Evolutionary conservation across 1,139 yeast species (phyloP), one percentile per base, ranked within the genome.

Genomic region (Scheffersomyces titani): DNA sequence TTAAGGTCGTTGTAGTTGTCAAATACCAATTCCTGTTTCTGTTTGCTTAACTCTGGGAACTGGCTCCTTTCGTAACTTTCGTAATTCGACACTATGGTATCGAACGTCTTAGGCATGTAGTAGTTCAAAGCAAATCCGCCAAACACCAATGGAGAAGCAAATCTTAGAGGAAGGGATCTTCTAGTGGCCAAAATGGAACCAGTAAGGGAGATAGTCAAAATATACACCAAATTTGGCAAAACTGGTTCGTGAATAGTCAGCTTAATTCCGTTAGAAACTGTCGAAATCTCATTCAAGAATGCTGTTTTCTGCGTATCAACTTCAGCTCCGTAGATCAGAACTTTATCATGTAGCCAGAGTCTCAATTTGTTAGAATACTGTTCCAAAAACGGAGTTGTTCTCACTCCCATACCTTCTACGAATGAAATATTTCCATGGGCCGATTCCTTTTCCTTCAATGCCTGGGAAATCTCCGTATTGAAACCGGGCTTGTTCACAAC

Each of bases 161-260:
- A 82, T 61, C 90, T 76, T 13, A 82, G 50, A 1, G 84, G 84
- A 5, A 85, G 69, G 2, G 79, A 65, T 61, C 82, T 75, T 59
- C 74, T 79, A 60, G 79, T 77, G 19, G 77, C 84, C 48, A 84
- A 61, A 58, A 87, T 82, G 3, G 89, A 83, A 11, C 89, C 88
- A 0, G 85, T 67, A 59, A 87, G 78, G 3, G 87, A 71, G 3
- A 80, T 74, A 0, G 90, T 85, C 52, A 86, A 72, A 5, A 86
- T 81, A 63, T 83, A 83, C 52, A 86, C 78, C 51, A 80, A 68
- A 55, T 76, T 75, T 19, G 90, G 90, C 58, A 87, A 77, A 2
- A 84, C 72, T 3, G 86, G 85, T 56, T 80, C 84, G 54, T 69
- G 68, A 47, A 79, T 69, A 30, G 65, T 53, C 44, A 62, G 55